These are phyloP conservation scores for Eimeria necatrix DNA, from an alignment of 169 alveolate species.

Conservation along the genomic window DNA sequence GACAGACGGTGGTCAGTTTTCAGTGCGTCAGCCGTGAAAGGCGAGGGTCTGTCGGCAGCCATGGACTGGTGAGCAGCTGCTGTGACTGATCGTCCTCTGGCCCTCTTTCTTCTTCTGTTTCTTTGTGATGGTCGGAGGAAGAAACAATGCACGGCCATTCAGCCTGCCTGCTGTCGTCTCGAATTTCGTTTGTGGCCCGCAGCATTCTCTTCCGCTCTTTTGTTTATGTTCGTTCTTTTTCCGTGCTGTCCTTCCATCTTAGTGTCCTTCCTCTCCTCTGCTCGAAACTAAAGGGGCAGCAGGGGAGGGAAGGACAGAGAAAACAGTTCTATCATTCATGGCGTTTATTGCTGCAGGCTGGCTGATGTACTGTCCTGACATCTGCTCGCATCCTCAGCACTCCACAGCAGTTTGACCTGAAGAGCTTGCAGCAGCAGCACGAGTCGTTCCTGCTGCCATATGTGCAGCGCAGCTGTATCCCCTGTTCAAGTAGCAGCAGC, in stretches of 20 bases:
- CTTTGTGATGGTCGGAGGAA: no score
- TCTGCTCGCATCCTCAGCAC: background rate
- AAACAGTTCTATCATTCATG: background rate
- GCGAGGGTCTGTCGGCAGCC: slow-evolving; percentile 96
- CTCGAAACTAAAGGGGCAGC: background rate
- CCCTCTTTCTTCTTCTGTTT: no score
- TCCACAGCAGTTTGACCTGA: background rate
- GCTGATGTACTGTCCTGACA: slow-evolving; percentile 26
- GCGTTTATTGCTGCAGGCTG: slow-evolving; percentile 29
- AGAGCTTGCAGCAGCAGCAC: background rate
- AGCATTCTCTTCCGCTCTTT: background rate
- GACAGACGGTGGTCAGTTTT: slow-evolving; percentile 96
- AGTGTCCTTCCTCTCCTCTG: background rate
- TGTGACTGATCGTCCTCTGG: background rate
- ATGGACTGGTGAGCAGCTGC: slow-evolving; percentile 93
- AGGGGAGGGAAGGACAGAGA: background rate
- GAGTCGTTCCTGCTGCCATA: no score
- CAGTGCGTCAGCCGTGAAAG: slow-evolving; percentile 96
- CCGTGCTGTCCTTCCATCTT: background rate
- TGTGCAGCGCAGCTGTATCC: no score
- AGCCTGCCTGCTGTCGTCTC: background rate
- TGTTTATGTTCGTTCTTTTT: background rate
- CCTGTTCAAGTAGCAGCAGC: no score
- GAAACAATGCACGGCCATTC: background rate
- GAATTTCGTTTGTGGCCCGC: background rate